Conservation (phyloP, 169 alveolate species). For the Cryptosporidium viatorum region DNA sequence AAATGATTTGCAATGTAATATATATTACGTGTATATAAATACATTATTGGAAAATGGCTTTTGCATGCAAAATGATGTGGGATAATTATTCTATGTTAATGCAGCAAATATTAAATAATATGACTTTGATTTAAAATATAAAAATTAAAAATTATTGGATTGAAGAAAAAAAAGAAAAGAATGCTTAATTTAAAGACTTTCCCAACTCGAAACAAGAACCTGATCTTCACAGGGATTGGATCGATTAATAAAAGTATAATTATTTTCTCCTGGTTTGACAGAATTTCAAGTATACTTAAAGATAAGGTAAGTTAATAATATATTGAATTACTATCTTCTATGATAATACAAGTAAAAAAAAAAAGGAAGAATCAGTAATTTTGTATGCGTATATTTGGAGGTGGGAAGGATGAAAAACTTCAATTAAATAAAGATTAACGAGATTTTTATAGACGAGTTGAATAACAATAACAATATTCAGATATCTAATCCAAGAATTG, state of each 20-base stretch:
- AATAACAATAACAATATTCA: not conserved
- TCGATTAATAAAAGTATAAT: constrained; percentile 14
- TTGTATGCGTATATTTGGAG: no score
- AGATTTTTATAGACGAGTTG: constrained; percentile 11
- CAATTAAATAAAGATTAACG: constrained; percentile 22
- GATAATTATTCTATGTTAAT: not conserved
- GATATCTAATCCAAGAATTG: constrained; percentile 21
- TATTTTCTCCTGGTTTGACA: constrained; percentile 69
- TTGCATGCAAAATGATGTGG: constrained; percentile 40
- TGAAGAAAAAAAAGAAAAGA: not conserved
- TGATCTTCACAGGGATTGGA: constrained; percentile 55
- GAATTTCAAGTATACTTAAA: constrained; percentile 21
- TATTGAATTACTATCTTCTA: not conserved
- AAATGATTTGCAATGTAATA: no score
- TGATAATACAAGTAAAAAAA: not conserved
- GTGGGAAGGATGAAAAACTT: not conserved
- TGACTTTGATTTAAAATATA: not conserved
- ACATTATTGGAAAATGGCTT: not conserved
- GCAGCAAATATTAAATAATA: not conserved
- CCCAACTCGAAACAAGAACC: constrained; percentile 44
- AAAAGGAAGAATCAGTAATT: no score
- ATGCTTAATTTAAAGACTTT: constrained; percentile 10
- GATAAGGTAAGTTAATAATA: constrained; percentile 48
- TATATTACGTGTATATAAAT: no score
- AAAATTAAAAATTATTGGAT: not conserved